phyloP scores from a whole-genome alignment of 2,329 filamentous ascomycete species.

The Clonostachys solani region DNA sequence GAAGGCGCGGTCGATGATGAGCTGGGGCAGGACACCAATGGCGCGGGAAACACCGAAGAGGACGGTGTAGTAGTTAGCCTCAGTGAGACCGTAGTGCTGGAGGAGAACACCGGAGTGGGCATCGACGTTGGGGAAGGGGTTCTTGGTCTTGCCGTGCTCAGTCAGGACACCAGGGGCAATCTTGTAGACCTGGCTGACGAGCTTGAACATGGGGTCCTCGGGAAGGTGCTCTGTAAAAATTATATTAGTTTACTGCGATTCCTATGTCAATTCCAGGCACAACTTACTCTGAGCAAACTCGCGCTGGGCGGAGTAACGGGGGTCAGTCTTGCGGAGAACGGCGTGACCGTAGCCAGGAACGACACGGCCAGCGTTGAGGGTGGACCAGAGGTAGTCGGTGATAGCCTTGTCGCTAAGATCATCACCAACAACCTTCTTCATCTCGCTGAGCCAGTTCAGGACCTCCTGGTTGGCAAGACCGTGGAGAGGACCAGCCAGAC shows the following conservation, averaged over 20 bases:
- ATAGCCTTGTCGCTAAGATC: slow-evolving; percentile 96
- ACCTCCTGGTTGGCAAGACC: slow-evolving; percentile 99
- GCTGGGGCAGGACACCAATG: slow-evolving; percentile 96
- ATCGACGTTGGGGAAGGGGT: slow-evolving; percentile 98
- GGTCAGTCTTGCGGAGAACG: slow-evolving; percentile 99
- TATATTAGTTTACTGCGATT: slow-evolving; percentile 16
- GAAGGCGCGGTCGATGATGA: slow-evolving; percentile 98
- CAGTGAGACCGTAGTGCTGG: slow-evolving; percentile 98
- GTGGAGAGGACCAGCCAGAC: slow-evolving; percentile 96
- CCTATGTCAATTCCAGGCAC: not conserved
- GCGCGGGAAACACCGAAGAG: slow-evolving; percentile 98
- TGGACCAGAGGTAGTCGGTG: slow-evolving; percentile 98
- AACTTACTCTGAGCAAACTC: slow-evolving; percentile 73
- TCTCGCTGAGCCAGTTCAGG: slow-evolving; percentile 97
- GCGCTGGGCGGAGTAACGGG: slow-evolving; percentile 97
- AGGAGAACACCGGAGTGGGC: slow-evolving; percentile 98
- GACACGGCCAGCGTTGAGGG: slow-evolving; percentile 91
- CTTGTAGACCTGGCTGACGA: slow-evolving; percentile 99
- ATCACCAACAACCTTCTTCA: slow-evolving; percentile 92
- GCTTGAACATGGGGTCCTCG: slow-evolving; percentile 99
- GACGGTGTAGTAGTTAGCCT: slow-evolving; percentile 99
- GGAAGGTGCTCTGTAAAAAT: slow-evolving; percentile 67
- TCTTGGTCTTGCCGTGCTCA: slow-evolving; percentile 99
- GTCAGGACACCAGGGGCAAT: slow-evolving; percentile 96
- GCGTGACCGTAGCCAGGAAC: slow-evolving; percentile 98